Evolutionary conservation across 75 land plant genomes (phyloP).

Genomic region (Picea glauca): DNA sequence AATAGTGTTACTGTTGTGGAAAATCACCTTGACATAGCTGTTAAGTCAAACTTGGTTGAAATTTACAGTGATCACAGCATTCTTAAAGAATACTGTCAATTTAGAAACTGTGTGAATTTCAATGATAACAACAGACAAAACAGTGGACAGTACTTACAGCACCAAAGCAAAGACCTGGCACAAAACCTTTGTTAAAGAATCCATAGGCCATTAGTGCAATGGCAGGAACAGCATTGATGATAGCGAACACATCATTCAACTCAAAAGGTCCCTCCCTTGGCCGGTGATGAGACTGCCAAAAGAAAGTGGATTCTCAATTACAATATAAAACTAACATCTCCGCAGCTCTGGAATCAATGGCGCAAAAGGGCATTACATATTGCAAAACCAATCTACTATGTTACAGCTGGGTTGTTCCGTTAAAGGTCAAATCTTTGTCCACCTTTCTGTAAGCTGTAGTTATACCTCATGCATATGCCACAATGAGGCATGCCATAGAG

Average conservation of each 20-base stretch:
- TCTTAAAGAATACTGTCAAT: conserved; percentile 59
- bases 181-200: conserved; percentile 61
- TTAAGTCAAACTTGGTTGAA: conserved; percentile 85
- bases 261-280: conserved; percentile 85
- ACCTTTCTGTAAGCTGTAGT: neutral
- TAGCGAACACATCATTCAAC: conserved; percentile 84
- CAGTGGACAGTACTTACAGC: conserved; percentile 82
- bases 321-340: conserved; percentile 73
- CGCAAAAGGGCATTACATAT: neutral
- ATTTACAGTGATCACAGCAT: conserved; percentile 16
- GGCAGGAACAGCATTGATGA: conserved; percentile 78
- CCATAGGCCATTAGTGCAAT: conserved; percentile 68
- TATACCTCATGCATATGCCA: conserved; percentile 95
- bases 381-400: neutral
- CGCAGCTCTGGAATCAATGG: conserved; percentile 39
- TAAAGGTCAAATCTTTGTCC: neutral
- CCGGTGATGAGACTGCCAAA: conserved; percentile 70
- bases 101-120: conserved; percentile 66
- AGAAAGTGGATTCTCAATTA: neutral
- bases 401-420: neutral
- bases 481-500: conserved; percentile 87
- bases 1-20: conserved; percentile 46
- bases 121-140: conserved; percentile 67
- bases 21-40: neutral
- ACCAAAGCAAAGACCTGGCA: conserved; percentile 85